Conservation (phyloP, 345 rosid genomes). For the Brassica juncea region DNA sequence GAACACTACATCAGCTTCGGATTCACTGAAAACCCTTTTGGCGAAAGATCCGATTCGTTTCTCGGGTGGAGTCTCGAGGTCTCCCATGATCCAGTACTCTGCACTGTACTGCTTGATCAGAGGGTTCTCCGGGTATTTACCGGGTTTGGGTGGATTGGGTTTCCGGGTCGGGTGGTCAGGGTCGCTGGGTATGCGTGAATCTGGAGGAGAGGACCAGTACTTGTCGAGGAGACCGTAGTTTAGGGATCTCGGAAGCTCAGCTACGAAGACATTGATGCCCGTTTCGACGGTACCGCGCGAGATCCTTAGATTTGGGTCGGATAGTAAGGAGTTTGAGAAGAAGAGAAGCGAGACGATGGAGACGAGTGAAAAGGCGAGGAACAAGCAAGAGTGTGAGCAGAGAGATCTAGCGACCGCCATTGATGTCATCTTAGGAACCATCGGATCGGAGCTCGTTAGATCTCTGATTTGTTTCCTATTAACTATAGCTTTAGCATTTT, state of each 20-base stretch:
- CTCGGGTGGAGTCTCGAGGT: constrained; percentile 66
- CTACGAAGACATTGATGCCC: constrained; percentile 70
- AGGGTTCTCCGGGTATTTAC: constrained; percentile 68
- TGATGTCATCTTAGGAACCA: constrained; percentile 42
- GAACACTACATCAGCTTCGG: constrained; percentile 76
- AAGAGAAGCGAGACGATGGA: constrained; percentile 37
- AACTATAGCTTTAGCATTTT: too few species aligned
- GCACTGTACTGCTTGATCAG: constrained; percentile 95
- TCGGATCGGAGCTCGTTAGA: constrained; percentile 27
- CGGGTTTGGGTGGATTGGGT: constrained; percentile 28
- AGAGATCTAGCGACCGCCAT: constrained; percentile 32
- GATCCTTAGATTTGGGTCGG: not conserved
- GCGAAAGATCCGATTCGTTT: constrained; percentile 58
- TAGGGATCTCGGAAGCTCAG: constrained; percentile 82
- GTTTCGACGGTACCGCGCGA: constrained; percentile 25
- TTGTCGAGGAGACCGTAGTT: constrained; percentile 74
- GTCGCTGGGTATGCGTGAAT: constrained; percentile 68
- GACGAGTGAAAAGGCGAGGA: constrained; percentile 44
- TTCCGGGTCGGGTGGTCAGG: constrained; percentile 61
- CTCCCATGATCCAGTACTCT: constrained; percentile 92
- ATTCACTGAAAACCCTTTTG: constrained; percentile 52
- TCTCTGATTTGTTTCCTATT: constrained; percentile 8
- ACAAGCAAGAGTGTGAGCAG: constrained; percentile 42
- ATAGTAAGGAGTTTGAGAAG: constrained; percentile 26
- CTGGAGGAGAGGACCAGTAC: constrained; percentile 71